Base-by-base conservation (phyloP, 768 basidiomycete genomes). In the Lactarius akahatsu region DNA sequence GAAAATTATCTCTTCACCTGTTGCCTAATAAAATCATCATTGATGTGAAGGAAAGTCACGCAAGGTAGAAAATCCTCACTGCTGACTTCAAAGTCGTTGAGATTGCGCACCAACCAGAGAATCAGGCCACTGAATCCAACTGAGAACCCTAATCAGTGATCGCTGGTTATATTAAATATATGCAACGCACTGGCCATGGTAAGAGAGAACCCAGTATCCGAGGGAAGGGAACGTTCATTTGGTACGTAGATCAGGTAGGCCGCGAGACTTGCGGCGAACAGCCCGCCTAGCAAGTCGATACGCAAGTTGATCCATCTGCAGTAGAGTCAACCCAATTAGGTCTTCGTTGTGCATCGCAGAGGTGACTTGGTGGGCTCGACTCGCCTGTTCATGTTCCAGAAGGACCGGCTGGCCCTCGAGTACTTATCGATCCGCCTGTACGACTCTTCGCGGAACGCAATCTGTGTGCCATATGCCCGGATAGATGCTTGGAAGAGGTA, bases 61-160 rank as follows among this genome's bases (percentile, higher is more conserved):
- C 11, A 30, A 40, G 18, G 10, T 43, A 38, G 23, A 52, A 9
- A 26, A 60, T 62, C 40, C 77, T 59, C 67, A 78, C 83, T 82
- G 32, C 74, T 67, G 40, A 81, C 78, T 69, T 84, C 80, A 30
- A 83, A 76, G n/a, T 77, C 74, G 68, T 85, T 84, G 57, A 78
- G 59, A 15, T 74, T 68, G 20, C 81, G 72, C 10, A 84, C 74
- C 79, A 79, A 80, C 75, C 77, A 82, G 52, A 90, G 72, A 52
- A 89, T 85, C 75, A 82, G 72, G 20, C 77, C 73, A 60, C 83
- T 85, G 73, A 90, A 88, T 4, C 78, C 80, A 26, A 87, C 83
- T 78, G 32, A 8, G 15, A n/a, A 28, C 36, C 13, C 47, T 20
- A 69, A 52, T 58, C 7, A 57, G 57, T 15, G 45, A 26, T 57